A percentile compares a stretch with the other conserved stretches of the same genome.
Conservation (phyloP, 164 flowering plant species). For the Nelumbo lutea region DNA sequence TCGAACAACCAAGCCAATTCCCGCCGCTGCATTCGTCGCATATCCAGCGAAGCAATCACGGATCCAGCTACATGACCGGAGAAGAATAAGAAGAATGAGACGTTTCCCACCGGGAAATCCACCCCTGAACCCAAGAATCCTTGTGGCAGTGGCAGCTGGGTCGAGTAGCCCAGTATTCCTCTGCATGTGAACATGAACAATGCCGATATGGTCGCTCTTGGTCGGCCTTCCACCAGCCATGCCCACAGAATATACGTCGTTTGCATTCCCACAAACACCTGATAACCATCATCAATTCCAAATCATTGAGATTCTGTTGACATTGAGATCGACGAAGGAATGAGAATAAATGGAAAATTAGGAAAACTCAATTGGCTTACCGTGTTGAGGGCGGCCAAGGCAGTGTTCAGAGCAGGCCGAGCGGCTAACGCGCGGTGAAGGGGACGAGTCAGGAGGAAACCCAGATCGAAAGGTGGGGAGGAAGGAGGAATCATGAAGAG, state of each 20-base stretch:
- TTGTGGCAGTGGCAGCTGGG: conserved; percentile 86
- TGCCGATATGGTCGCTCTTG: conserved; percentile 70
- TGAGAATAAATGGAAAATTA: background rate
- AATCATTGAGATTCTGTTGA: too few species aligned
- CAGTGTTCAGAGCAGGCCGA: conserved; percentile 53
- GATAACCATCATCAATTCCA: background rate
- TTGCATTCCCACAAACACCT: conserved; percentile 95
- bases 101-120: conserved; percentile 13
- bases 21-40: too few species aligned
- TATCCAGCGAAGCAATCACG: too few species aligned
- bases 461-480: conserved; percentile 84
- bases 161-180: conserved; percentile 83
- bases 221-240: conserved; percentile 73
- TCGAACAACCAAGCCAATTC: too few species aligned
- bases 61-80: conserved; percentile 94
- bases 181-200: conserved; percentile 92
- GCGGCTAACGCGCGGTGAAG: conserved; percentile 44
- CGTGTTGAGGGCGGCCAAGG: conserved; percentile 83
- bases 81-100: conserved; percentile 87
- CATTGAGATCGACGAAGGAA: too few species aligned
- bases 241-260: conserved; percentile 72
- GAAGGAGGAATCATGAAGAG: conserved; percentile 69
- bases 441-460: conserved; percentile 54
- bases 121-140: background rate
- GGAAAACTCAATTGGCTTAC: conserved; percentile 22